Evolutionary conservation across 140 eudicot species (phyloP), one percentile per base, ranked within the genome.

Genomic region (Oenanthe javanica): DNA sequence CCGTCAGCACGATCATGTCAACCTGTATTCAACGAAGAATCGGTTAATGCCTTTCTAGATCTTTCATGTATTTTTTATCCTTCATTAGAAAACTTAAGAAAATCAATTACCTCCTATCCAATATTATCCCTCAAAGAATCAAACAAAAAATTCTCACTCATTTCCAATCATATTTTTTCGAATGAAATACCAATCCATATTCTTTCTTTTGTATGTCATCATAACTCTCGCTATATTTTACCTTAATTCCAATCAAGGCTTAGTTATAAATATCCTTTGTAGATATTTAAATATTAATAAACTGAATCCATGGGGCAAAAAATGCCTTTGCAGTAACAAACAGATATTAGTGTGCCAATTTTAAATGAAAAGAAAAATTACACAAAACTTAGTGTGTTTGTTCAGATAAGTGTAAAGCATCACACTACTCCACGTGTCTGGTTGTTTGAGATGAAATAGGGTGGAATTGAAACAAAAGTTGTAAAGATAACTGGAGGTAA

Each of bases 1-100:
- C 99, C 40, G 99, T 96, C 81, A 96, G 85, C 76, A 96, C 99
- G 80, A 96, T 81, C 99, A 96, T 96, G 87, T 96, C 99, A 45
- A 96, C 99, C 99, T 96, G 93, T 72, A 67, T 81, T 70, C 47
- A 46, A 76, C 31, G 11, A 74, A 19, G 72, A 66, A 57, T 36
- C 59, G 76, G 5, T 72, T 8, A 67, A 10, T 31, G 19, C 14
- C 46, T 67, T 67, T 36, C 46, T 31, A 67, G 3, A 67, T 46
- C 73, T 27, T 27, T 67, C 12, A 67, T 31, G 46, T 31, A 31
- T 18, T 31, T 67, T 31, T 31, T 23, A 67, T 67, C 73, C 27
- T 46, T 31, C 73, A 11, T 19, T 27, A 4, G 19, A 25, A 45
- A 31, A 59, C 7, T 67, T 25, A 67, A 31, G 73, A 31, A 31